Percentiles rank a stretch among this genome's conserved stretches.
phyloP scores from a whole-genome alignment of 2,329 filamentous ascomycete species.

The Bertia moriformis region DNA sequence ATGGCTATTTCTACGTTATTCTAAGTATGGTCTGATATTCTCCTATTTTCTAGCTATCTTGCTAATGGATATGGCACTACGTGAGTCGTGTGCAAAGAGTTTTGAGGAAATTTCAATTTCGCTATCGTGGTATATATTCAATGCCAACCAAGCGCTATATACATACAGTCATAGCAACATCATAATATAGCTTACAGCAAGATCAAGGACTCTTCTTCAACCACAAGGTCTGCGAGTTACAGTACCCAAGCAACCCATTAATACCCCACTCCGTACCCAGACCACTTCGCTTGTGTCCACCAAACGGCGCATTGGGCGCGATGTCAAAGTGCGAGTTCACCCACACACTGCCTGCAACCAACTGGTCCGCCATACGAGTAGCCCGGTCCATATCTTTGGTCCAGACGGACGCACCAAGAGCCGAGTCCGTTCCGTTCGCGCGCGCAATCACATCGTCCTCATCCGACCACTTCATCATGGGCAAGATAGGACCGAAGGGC shows the following conservation, averaged over 20 bases:
- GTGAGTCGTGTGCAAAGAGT: too few species aligned
- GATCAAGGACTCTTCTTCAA: neutral
- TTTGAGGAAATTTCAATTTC: too few species aligned
- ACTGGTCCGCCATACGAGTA: conserved; percentile 24
- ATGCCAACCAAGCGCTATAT: too few species aligned
- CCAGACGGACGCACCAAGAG: conserved; percentile 39
- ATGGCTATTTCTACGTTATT: too few species aligned
- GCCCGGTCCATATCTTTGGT: conserved; percentile 30
- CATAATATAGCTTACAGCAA: too few species aligned
- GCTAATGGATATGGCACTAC: too few species aligned
- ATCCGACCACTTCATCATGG: conserved; percentile 24
- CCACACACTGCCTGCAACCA: conserved; percentile 39
- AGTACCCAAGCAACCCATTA: neutral
- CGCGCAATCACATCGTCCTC: conserved; percentile 28
- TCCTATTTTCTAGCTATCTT: too few species aligned
- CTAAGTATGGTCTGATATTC: too few species aligned
- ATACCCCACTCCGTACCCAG: neutral
- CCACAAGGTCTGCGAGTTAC: neutral
- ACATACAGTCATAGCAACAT: too few species aligned
- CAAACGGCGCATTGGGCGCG: conserved; percentile 16
- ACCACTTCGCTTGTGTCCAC: neutral
- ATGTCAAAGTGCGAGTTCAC: conserved; percentile 32
- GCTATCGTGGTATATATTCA: too few species aligned
- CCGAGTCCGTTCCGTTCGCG: conserved; percentile 30
- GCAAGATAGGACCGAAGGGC: conserved; percentile 33